Evolutionary conservation across 1,139 yeast species (phyloP), one percentile per base, ranked within the genome.

Genomic region (Geotrichum bryndzae): DNA sequence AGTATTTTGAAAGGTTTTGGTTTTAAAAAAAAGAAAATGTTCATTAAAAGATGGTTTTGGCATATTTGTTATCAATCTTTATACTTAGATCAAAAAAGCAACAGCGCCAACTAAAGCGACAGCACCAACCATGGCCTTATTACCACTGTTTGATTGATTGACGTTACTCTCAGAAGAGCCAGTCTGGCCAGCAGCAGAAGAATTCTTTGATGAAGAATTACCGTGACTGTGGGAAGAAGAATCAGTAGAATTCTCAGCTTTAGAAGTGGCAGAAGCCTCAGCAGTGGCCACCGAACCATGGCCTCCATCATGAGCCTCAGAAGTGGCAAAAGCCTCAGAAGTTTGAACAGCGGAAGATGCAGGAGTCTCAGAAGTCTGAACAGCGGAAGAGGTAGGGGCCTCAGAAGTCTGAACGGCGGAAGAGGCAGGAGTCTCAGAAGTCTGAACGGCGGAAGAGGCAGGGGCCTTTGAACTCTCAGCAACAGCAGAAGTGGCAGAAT

Each of bases 61-160:
- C 2, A 18, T 1, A 2, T n/a, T 38, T 38, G n/a, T 38, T 38
- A 2, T 13, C 38, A 15, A 38, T 11, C 18, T 38, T n/a, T 10
- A n/a, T 6, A 55, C 3, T 55, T 46, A 55, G 8, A 55, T 38
- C n/a, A 55, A 41, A 25, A 46, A 13, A 29, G 57, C 57, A 46
- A 25, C 53, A 18, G 51, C 57, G 45, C 57, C 57, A 18, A 54
- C 27, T 4, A 33, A 13, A 51, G 52, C 51, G 22, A 29, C 38
- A 45, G 57, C 53, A 55, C 57, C 57, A 18, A 25, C 45, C 27
- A 41, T 52, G 18, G 13, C n/a, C 2, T 31, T 45, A 18, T 1
- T 31, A 22, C 29, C 57, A 55, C 48, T 27, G 56, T 53, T 53
- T n/a, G 38, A 15, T 11, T 51, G 54, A 13, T 25, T 23, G 8